Percentiles rank a stretch among this genome's conserved stretches.
phyloP scores from a whole-genome alignment of 495 filamentous ascomycete genomes.

The Thozetella sp. region DNA sequence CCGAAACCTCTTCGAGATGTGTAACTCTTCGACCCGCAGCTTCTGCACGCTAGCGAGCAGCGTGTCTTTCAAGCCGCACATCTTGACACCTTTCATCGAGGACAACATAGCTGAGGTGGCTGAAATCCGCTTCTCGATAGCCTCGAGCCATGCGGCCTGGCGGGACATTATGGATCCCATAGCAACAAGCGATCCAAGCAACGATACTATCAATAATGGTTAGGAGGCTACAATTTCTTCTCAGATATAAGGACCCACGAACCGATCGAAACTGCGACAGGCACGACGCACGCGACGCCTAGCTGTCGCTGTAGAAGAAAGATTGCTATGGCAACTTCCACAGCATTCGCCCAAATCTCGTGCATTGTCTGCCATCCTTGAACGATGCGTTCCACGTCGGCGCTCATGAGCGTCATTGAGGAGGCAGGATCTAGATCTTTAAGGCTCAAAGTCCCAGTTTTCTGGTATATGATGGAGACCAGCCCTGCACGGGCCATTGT shows the following conservation, averaged over 20 bases:
- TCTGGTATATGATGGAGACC: conserved; percentile 58
- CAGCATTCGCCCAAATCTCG: conserved; percentile 48
- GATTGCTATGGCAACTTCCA: conserved; percentile 57
- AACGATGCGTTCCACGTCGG: conserved; percentile 42
- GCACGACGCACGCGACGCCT: conserved; percentile 51
- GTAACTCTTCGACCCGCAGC: conserved; percentile 58
- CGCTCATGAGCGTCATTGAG: conserved; percentile 65
- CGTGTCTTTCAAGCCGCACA: conserved; percentile 53
- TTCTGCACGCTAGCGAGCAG: conserved; percentile 48
- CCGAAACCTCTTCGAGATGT: conserved; percentile 58
- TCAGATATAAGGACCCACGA: conserved; percentile 12
- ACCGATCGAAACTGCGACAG: conserved; percentile 53
- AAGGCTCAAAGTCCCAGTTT: conserved; percentile 45
- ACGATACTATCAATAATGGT: conserved; percentile 12
- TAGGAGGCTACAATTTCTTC: background rate
- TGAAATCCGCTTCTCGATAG: conserved; percentile 52
- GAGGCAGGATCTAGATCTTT: conserved; percentile 50
- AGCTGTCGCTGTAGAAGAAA: conserved; percentile 58
- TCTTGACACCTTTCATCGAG: conserved; percentile 65
- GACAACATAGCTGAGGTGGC: conserved; percentile 56
- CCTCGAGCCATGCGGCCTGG: conserved; percentile 53
- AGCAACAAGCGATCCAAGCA: conserved; percentile 25
- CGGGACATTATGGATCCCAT: conserved; percentile 48
- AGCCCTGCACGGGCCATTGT: conserved; percentile 62
- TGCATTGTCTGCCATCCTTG: conserved; percentile 34